These are phyloP conservation scores for Pichia sp. DNA, from an alignment of 1,139 yeast species.

Conservation along the genomic window DNA sequence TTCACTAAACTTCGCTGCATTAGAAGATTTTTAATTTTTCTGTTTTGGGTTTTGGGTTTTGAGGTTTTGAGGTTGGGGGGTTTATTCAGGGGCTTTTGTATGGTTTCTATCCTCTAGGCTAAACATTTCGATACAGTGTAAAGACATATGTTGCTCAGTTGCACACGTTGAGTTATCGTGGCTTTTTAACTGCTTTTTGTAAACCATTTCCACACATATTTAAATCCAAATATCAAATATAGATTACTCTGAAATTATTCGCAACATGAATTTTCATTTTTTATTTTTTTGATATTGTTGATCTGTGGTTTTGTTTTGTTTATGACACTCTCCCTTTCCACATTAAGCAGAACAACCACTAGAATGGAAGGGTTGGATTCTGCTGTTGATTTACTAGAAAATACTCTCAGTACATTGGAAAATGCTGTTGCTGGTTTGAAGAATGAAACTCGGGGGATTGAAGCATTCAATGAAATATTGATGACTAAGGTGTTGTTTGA, in stretches of 20 bases:
- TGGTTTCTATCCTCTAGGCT: no score
- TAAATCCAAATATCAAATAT: no score
- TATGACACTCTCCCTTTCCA: neutral
- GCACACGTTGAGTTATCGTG: no score
- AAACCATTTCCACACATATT: no score
- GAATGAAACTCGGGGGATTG: slow-evolving; percentile 5
- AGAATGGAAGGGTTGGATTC: slow-evolving; percentile 4
- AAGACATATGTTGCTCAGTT: no score
- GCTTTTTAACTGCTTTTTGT: no score
- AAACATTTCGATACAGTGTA: no score
- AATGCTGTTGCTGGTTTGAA: slow-evolving; percentile 3
- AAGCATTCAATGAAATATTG: neutral
- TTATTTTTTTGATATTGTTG: neutral
- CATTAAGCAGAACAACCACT: neutral
- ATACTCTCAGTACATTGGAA: slow-evolving; percentile 2
- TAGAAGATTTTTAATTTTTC: no score
- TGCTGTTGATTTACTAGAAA: slow-evolving; percentile 9
- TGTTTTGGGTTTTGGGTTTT: no score
- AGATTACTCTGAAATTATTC: neutral
- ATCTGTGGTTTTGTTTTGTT: neutral
- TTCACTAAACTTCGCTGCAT: no score
- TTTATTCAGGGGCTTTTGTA: no score
- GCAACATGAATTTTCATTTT: neutral
- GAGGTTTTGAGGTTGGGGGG: no score
- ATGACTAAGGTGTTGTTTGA: slow-evolving; percentile 22